Conservation (phyloP, 495 filamentous ascomycete species). For the Podospora sp. region DNA sequence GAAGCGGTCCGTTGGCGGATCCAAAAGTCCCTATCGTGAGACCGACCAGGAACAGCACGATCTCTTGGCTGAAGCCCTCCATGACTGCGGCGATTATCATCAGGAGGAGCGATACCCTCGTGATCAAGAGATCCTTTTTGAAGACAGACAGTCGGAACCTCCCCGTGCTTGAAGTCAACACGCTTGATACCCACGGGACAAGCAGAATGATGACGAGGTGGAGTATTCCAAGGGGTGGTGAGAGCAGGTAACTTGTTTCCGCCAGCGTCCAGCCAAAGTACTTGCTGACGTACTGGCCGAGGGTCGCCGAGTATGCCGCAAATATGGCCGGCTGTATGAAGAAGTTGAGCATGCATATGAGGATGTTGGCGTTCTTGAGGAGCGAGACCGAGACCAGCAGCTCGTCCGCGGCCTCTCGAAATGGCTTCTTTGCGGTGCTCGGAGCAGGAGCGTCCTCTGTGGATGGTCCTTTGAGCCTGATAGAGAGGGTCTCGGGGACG, state of each 20-base stretch:
- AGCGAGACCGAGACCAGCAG: slow-evolving; percentile 26
- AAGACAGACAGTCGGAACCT: slow-evolving; percentile 42
- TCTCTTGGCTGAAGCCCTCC: slow-evolving; percentile 44
- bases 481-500: slow-evolving; percentile 57
- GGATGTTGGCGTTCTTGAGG: slow-evolving; percentile 41
- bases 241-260: slow-evolving; percentile 56
- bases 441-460: slow-evolving; percentile 7
- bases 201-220: slow-evolving; percentile 55
- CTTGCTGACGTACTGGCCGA: slow-evolving; percentile 61
- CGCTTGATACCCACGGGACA: slow-evolving; percentile 47
- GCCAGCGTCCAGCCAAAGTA: slow-evolving; percentile 60
- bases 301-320: slow-evolving; percentile 49
- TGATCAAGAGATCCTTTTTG: slow-evolving; percentile 56
- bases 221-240: slow-evolving; percentile 49
- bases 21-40: slow-evolving; percentile 58
- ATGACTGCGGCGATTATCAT: slow-evolving; percentile 33
- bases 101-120: slow-evolving; percentile 50
- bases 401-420: slow-evolving; percentile 16
- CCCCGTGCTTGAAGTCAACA: slow-evolving; percentile 36
- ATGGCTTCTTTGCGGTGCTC: neutral
- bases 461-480: slow-evolving; percentile 12
- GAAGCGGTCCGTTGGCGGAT: slow-evolving; percentile 46
- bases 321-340: slow-evolving; percentile 54
- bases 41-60: slow-evolving; percentile 57
- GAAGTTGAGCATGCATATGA: slow-evolving; percentile 45